A percentile compares a stretch with the other conserved stretches of the same genome.
Evolutionary conservation across 192 early-diverging fungal genomes (phyloP).

Genomic region (Bifiguratus adelaidae): DNA sequence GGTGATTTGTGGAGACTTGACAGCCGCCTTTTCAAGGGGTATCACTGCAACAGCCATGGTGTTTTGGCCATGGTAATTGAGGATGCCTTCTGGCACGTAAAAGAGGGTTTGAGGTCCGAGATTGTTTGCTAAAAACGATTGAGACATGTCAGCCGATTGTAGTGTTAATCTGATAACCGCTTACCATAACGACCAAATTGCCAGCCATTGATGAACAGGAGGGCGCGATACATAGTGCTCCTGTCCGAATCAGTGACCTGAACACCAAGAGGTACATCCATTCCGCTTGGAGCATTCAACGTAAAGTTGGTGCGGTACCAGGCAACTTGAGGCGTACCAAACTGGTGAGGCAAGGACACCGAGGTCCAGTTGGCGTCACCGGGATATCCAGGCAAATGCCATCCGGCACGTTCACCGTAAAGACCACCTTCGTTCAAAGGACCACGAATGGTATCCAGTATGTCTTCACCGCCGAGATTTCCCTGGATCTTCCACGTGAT

Average conservation of each 20-base stretch:
- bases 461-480: conserved; percentile 5
- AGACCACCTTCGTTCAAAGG: conserved; percentile 7
- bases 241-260: neutral
- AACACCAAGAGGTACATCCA: conserved; percentile 3
- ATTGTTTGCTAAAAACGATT: neutral
- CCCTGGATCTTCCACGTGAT: conserved; percentile 7
- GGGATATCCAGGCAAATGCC: conserved; percentile 5
- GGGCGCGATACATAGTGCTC: neutral
- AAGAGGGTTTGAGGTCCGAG: conserved; percentile 1
- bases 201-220: conserved; percentile 7
- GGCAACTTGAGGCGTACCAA: neutral
- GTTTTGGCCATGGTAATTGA: conserved; percentile 1
- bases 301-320: conserved; percentile 6
- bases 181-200: conserved; percentile 8
- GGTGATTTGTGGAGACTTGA: neutral
- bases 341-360: neutral
- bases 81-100: conserved; percentile 2
- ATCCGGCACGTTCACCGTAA: conserved; percentile 3
- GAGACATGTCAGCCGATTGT: neutral
- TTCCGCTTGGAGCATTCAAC: neutral
- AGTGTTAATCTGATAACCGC: neutral
- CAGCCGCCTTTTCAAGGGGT: neutral
- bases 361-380: neutral
- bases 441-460: neutral
- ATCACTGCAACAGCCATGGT: neutral